Evolutionary conservation across 2,329 filamentous ascomycete genomes (phyloP).

Genomic region (Cordyceps sp.): DNA sequence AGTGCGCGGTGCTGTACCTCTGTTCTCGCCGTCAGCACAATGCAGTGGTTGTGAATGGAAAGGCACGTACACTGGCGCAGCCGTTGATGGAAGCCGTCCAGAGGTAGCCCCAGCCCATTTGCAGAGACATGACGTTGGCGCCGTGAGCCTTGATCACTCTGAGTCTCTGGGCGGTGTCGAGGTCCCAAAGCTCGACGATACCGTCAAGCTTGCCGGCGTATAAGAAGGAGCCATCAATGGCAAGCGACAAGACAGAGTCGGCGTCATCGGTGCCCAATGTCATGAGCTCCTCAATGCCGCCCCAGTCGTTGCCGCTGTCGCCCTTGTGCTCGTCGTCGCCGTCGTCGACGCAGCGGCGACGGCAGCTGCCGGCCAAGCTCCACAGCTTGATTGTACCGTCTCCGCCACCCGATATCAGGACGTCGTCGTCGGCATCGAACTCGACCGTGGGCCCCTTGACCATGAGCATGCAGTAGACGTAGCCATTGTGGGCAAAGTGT

Average conservation of each 20-base stretch:
- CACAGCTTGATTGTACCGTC: slow-evolving; percentile 94
- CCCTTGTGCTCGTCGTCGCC: slow-evolving; percentile 14
- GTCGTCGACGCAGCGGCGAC: slow-evolving; percentile 16
- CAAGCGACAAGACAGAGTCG: slow-evolving; percentile 57
- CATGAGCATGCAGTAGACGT: slow-evolving; percentile 91
- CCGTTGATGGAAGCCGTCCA: slow-evolving; percentile 85
- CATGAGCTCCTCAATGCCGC: slow-evolving; percentile 54
- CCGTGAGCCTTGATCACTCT: slow-evolving; percentile 69
- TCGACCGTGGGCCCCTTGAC: slow-evolving; percentile 51
- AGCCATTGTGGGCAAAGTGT: slow-evolving; percentile 88
- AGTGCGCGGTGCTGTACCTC: slow-evolving; percentile 53
- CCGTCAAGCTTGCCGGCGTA: slow-evolving; percentile 83
- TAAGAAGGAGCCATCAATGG: slow-evolving; percentile 77
- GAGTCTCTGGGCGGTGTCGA: slow-evolving; percentile 83
- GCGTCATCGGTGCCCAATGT: slow-evolving; percentile 43
- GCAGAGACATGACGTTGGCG: slow-evolving; percentile 71
- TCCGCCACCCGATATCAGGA: slow-evolving; percentile 79
- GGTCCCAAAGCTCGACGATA: slow-evolving; percentile 87
- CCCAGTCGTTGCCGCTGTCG: slow-evolving; percentile 2
- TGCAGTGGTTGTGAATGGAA: background rate
- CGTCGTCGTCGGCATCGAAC: slow-evolving; percentile 57
- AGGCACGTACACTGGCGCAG: slow-evolving; percentile 54
- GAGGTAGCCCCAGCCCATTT: slow-evolving; percentile 69
- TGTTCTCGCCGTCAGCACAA: slow-evolving; percentile 10
- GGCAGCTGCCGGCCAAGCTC: slow-evolving; percentile 33